These are phyloP conservation scores for Volvariella surrecta DNA, from an alignment of 1,284 basidiomycete genomes.

Conservation along the genomic window DNA sequence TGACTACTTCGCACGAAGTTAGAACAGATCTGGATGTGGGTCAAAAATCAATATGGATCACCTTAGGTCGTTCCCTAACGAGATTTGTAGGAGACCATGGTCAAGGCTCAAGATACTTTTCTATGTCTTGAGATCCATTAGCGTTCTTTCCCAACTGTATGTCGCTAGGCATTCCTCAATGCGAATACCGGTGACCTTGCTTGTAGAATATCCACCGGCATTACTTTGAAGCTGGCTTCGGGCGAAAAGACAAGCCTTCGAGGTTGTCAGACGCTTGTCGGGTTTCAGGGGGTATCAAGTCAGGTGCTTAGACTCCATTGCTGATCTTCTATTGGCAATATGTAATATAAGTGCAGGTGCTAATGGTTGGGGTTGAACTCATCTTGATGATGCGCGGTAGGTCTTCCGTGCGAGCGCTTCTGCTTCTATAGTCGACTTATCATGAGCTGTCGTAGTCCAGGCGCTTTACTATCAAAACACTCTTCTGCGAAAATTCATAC, in stretches of 20 bases:
- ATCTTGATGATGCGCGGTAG: conserved; percentile 17
- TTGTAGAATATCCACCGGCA: conserved; percentile 11
- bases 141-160: conserved; percentile 13
- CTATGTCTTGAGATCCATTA: conserved; percentile 14
- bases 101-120: conserved; percentile 13
- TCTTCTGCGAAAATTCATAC: conserved; percentile 10
- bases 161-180: conserved; percentile 4
- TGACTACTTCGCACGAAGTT: conserved; percentile 8
- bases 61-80: not conserved
- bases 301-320: too few species aligned
- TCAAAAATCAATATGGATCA: not conserved
- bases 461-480: conserved; percentile 13
- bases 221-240: conserved; percentile 11
- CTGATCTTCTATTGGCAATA: too few species aligned
- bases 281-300: conserved; percentile 15
- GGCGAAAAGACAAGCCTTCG: conserved; percentile 4
- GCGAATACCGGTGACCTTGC: not conserved
- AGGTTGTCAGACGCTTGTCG: conserved; percentile 10
- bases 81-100: conserved; percentile 13
- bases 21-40: conserved; percentile 16
- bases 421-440: not conserved
- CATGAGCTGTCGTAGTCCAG: conserved; percentile 10
- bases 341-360: too few species aligned
- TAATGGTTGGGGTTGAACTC: conserved; percentile 16
- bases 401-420: not conserved